A percentile compares a stretch with the other conserved stretches of the same genome.
Evolutionary conservation across 1,284 basidiomycete species (phyloP).

Genomic region (Hypsizygus ulmarius): DNA sequence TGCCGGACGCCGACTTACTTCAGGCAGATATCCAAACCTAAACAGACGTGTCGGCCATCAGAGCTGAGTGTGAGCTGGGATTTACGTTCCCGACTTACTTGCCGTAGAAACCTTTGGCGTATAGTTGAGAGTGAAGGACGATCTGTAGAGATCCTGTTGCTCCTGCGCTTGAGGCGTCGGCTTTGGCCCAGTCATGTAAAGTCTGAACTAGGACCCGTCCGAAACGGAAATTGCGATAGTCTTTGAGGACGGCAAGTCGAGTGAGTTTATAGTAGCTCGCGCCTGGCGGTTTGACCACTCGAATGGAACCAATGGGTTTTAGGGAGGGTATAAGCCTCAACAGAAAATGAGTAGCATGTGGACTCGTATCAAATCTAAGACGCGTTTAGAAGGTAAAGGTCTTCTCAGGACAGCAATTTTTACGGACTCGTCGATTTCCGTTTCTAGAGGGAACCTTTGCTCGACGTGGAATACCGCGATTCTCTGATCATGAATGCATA

Average conservation of each 20-base stretch:
- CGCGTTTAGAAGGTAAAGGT: constrained; percentile 10
- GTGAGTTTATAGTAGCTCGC: constrained; percentile 60
- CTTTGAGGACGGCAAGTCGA: constrained; percentile 64
- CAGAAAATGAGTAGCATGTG: constrained; percentile 63
- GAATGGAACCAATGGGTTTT: constrained; percentile 67
- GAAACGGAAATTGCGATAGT: constrained; percentile 60
- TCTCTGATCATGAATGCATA: constrained; percentile 33
- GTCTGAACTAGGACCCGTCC: constrained; percentile 61
- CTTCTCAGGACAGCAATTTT: constrained; percentile 2
- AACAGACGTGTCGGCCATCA: constrained; percentile 20
- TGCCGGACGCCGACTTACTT: constrained; percentile 42
- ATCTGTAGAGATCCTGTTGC: constrained; percentile 38
- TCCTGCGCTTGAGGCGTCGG: constrained; percentile 34
- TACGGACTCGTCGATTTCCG: constrained; percentile 69
- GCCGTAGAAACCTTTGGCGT: constrained; percentile 68
- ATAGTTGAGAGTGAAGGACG: constrained; percentile 66
- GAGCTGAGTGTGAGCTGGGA: constrained; percentile 3
- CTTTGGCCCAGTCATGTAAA: constrained; percentile 55
- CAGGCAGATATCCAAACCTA: constrained; percentile 69
- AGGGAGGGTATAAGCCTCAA: constrained; percentile 60
- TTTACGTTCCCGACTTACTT: constrained; percentile 47
- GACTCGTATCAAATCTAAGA: constrained; percentile 39
- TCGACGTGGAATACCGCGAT: constrained; percentile 68
- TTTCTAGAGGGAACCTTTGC: constrained; percentile 68
- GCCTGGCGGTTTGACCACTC: constrained; percentile 32